Percentiles rank a stretch among this genome's conserved stretches.
phyloP scores from a whole-genome alignment of 2,329 filamentous ascomycete species.

The Cordyceps farinosa region DNA sequence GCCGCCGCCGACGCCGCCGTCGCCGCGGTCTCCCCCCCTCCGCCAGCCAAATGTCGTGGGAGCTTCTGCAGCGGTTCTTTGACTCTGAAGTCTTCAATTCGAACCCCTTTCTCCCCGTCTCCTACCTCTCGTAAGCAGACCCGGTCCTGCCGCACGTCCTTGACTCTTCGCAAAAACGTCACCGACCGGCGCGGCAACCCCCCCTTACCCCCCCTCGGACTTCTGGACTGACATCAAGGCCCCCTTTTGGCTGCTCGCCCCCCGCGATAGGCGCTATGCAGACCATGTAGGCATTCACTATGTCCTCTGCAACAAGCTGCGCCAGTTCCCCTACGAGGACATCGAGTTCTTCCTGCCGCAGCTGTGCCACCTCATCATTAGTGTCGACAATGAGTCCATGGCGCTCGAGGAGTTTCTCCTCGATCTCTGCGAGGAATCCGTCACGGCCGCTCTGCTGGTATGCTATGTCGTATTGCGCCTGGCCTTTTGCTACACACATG shows the following conservation, averaged over 20 bases:
- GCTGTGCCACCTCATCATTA: conserved; percentile 83
- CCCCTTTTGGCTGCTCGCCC: conserved; percentile 22
- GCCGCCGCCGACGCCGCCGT: conserved; percentile 21
- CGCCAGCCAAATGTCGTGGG: conserved; percentile 65
- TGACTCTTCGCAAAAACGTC: background rate
- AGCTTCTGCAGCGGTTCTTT: conserved; percentile 85
- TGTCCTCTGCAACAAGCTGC: conserved; percentile 82
- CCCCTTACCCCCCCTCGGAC: background rate
- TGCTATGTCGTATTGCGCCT: background rate
- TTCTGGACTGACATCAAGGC: background rate
- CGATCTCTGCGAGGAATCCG: conserved; percentile 82
- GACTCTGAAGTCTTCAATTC: conserved; percentile 93
- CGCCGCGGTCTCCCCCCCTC: conserved; percentile 27
- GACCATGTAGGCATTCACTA: conserved; percentile 89
- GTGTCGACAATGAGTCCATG: conserved; percentile 88
- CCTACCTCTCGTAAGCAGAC: conserved; percentile 74
- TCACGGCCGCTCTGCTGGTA: conserved; percentile 78
- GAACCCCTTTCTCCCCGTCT: conserved; percentile 83
- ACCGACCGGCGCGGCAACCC: background rate
- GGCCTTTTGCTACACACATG: background rate
- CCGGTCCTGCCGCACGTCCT: background rate
- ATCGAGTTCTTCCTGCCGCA: conserved; percentile 90
- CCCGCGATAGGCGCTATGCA: conserved; percentile 66
- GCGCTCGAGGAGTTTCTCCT: conserved; percentile 83
- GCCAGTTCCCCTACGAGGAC: conserved; percentile 85